Evolutionary conservation across 768 basidiomycete species (phyloP).

Genomic region (Boletellus sp.): DNA sequence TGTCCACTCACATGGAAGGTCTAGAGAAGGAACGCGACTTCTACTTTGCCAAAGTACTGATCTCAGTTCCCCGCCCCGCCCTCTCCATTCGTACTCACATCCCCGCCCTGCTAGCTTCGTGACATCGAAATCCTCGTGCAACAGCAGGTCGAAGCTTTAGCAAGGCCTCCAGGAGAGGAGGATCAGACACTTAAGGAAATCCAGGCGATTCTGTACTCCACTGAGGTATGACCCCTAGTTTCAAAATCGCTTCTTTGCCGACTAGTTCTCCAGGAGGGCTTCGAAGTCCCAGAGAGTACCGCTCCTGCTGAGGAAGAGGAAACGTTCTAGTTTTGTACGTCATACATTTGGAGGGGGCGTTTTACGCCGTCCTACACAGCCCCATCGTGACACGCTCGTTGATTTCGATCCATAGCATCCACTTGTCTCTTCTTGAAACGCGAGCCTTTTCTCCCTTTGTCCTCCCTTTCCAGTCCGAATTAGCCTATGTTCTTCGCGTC

Average conservation of each 20-base stretch:
- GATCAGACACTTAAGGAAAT: constrained; percentile 69
- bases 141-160: constrained; percentile 63
- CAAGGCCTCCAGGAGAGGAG: constrained; percentile 47
- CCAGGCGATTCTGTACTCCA: constrained; percentile 91
- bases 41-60: constrained; percentile 90
- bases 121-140: constrained; percentile 96
- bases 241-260: neutral
- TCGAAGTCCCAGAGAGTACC: constrained; percentile 76
- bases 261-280: constrained; percentile 66
- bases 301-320: constrained; percentile 72
- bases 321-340: constrained; percentile 50
- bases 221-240: constrained; percentile 59
- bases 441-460: neutral
- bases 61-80: constrained; percentile 1
- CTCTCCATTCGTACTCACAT: constrained; percentile 4
- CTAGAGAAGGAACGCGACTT: constrained; percentile 98
- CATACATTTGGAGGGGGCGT: constrained; percentile 5
- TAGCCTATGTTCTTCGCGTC: constrained; percentile 23
- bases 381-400: constrained; percentile 17
- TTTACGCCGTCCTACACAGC: constrained; percentile 7
- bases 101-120: constrained; percentile 60
- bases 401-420: constrained; percentile 11
- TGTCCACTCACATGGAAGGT: constrained; percentile 78
- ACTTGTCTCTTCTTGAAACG: constrained; percentile 12
- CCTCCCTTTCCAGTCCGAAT: constrained; percentile 1